Percentiles rank a stretch among this genome's conserved stretches.
Conservation (phyloP, 2,329 filamentous ascomycete genomes). For the Colletotrichum gigasporum region DNA sequence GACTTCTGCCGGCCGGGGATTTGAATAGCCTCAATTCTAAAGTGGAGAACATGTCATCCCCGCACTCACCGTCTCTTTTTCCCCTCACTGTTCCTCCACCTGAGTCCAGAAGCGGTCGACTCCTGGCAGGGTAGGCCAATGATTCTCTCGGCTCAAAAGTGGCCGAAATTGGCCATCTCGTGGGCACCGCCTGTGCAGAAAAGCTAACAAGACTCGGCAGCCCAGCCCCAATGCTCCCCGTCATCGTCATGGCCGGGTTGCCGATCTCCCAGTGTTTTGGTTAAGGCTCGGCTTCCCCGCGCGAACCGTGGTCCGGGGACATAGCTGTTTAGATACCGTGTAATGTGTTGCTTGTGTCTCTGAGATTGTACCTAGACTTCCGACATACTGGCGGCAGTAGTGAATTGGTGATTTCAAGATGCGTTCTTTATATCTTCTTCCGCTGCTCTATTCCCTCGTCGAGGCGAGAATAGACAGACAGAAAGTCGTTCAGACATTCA, state of each 20-base stretch:
- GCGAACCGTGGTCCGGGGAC: background rate
- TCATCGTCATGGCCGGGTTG: background rate
- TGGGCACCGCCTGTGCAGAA: background rate
- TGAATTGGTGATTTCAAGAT: no score
- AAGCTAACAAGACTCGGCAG: background rate
- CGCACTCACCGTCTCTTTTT: constrained; percentile 11
- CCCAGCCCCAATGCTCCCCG: background rate
- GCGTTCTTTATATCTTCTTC: constrained; percentile 18
- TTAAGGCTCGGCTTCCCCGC: background rate
- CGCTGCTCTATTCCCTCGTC: constrained; percentile 28
- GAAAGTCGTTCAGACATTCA: constrained; percentile 51
- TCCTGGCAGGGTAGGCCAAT: background rate
- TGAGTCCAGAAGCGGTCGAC: background rate
- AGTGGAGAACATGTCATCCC: constrained; percentile 24
- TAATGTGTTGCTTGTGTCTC: background rate
- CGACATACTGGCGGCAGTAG: no score
- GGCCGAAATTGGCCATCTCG: background rate
- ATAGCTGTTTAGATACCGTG: background rate
- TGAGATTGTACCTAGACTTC: no score
- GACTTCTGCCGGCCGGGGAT: constrained; percentile 12
- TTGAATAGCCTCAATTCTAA: constrained; percentile 30
- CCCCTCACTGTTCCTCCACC: constrained; percentile 16
- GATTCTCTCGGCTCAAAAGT: constrained; percentile 9
- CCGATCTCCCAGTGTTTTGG: background rate
- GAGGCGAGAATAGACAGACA: constrained; percentile 41